Base-by-base conservation (phyloP, 2,329 filamentous ascomycete genomes). In the Fusarium miscanthi region DNA sequence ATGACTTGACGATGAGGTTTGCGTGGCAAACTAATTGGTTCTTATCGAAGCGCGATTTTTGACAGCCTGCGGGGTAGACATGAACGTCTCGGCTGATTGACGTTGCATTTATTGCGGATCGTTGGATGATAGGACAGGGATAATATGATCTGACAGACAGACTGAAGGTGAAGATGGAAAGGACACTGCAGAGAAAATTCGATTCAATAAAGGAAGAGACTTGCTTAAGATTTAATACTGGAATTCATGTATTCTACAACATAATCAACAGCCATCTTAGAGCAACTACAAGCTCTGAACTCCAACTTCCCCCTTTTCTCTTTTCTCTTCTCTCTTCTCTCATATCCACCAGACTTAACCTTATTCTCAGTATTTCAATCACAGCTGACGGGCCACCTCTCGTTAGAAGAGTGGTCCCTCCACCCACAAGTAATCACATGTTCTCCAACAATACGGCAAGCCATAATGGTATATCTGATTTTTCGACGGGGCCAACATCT, bases 261-360 rank as follows among this genome's bases (percentile, higher is more conserved):
- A 21, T 9, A 19, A 45, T 9, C 6, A 45, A 27, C 7, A 13
- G 7, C 4, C 17, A 27, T 27, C 17, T 6, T 0, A 19, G 23
- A 3, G 2, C 23, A 0, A 6, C 19, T n/a, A 0, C 5, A 8
- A 11, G 8, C 12, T 25, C 6, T 3, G 1, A 1, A 10, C 1
- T 19, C 8, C 2, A 19, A 19, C 2, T 21, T 19, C 3, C 8
- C 30, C 33, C 48, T 51, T 49, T 13, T 33, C 30, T 33, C 30
- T 27, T 40, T 9, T 33, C 30, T 33, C 30, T 27, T 40, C 21
- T 45, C 23, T 25, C 45, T 31, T 31, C 10, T n/a, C 45, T 30
- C 45, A 11, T 10, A 1, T 12, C 14, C 31, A 8, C 2, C 2
- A 10, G 16, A 4, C 16, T 16, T 27, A 14, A 9, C 17, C 13